These are phyloP conservation scores for Penicillium rolfsii DNA, from an alignment of 2,329 filamentous ascomycete genomes.

Conservation along the genomic window DNA sequence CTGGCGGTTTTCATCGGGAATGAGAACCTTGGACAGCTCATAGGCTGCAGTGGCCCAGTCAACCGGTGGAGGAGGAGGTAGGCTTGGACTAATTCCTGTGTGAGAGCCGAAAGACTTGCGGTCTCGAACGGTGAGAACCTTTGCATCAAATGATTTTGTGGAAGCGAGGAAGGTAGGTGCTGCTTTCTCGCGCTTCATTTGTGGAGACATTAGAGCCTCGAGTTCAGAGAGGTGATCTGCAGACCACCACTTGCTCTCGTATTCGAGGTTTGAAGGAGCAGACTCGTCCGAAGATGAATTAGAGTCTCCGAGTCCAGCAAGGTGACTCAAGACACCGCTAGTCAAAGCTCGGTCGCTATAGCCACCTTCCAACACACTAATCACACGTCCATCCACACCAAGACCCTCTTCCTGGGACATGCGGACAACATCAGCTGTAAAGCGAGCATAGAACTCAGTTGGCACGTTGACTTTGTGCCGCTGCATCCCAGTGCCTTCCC, in stretches of 20 bases:
- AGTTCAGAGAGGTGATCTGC: conserved; percentile 67
- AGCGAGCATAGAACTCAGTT: conserved; percentile 91
- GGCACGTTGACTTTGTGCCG: conserved; percentile 94
- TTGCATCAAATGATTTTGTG: conserved; percentile 84
- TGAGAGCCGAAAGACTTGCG: conserved; percentile 37
- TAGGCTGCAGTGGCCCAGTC: conserved; percentile 83
- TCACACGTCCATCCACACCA: conserved; percentile 77
- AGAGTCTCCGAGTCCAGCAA: conserved; percentile 68
- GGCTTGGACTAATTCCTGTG: conserved; percentile 53
- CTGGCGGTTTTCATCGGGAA: conserved; percentile 71
- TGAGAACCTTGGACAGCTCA: conserved; percentile 79
- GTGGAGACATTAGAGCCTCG: conserved; percentile 61
- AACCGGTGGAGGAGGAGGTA: conserved; percentile 77
- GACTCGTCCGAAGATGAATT: conserved; percentile 52
- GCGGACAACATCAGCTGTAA: conserved; percentile 81
- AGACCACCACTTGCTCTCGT: conserved; percentile 76
- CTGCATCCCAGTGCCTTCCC: conserved; percentile 92
- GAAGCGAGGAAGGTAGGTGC: conserved; percentile 79
- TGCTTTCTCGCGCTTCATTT: conserved; percentile 57
- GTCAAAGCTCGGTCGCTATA: conserved; percentile 91
- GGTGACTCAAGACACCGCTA: conserved; percentile 86
- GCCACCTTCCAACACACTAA: conserved; percentile 93
- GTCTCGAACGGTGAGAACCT: conserved; percentile 69
- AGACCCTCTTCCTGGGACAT: conserved; percentile 79
- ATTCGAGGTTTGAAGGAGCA: conserved; percentile 38